A percentile compares a stretch with the other conserved stretches of the same genome.
These are phyloP conservation scores for Zygosaccharomyces gambellarensis DNA, from an alignment of 805 yeast species.

Conservation along the genomic window DNA sequence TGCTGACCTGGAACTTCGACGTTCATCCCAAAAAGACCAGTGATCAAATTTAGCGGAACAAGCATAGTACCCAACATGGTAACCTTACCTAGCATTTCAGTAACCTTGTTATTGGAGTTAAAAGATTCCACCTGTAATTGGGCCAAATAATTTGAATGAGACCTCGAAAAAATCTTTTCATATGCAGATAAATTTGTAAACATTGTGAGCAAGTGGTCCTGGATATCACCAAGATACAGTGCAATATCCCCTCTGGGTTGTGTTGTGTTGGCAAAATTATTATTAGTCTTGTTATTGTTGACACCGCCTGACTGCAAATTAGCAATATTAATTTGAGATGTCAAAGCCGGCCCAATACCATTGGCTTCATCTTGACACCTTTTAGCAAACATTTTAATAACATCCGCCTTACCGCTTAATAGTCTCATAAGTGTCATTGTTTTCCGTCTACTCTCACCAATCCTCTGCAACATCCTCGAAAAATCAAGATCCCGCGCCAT, in stretches of 20 bases:
- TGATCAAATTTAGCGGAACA: slow-evolving; percentile 82
- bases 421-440: slow-evolving; percentile 91
- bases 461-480: slow-evolving; percentile 67
- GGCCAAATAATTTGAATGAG: slow-evolving; percentile 89
- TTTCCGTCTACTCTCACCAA: slow-evolving; percentile 84
- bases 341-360: slow-evolving; percentile 40
- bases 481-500: slow-evolving; percentile 71
- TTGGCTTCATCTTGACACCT: slow-evolving; percentile 72
- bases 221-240: slow-evolving; percentile 88
- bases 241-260: slow-evolving; percentile 90
- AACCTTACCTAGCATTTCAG: slow-evolving; percentile 82
- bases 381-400: slow-evolving; percentile 91
- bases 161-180: slow-evolving; percentile 88
- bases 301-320: slow-evolving; percentile 27
- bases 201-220: slow-evolving; percentile 96
- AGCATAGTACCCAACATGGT: slow-evolving; percentile 86
- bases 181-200: slow-evolving; percentile 82
- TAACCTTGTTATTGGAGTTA: slow-evolving; percentile 76
- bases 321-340: slow-evolving; percentile 39
- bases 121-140: slow-evolving; percentile 92
- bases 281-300: slow-evolving; percentile 5
- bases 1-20: slow-evolving; percentile 74
- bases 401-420: slow-evolving; percentile 91
- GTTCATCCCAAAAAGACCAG: slow-evolving; percentile 96
- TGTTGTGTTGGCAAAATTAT: slow-evolving; percentile 28